These are phyloP conservation scores for Calonectria honghensis DNA, from an alignment of 2,329 filamentous ascomycete species.

Conservation along the genomic window DNA sequence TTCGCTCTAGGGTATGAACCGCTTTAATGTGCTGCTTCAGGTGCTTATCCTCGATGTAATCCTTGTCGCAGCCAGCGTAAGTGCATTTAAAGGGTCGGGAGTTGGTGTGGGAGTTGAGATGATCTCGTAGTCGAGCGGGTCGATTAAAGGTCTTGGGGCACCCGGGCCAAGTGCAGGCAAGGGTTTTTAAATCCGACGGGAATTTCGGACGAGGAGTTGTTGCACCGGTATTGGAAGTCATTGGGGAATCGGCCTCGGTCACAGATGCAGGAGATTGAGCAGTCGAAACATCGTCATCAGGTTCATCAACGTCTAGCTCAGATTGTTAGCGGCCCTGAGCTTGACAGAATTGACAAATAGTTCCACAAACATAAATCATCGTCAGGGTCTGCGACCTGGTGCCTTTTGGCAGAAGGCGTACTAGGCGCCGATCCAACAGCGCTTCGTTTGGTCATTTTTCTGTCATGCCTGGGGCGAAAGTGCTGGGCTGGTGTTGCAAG, in stretches of 20 bases:
- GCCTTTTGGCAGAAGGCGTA: constrained; percentile 55
- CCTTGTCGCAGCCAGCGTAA: constrained; percentile 83
- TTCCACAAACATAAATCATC: constrained; percentile 51
- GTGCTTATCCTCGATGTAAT: constrained; percentile 91
- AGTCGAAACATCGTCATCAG: constrained; percentile 59
- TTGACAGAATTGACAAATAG: neutral
- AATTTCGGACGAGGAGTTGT: constrained; percentile 71
- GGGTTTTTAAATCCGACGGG: constrained; percentile 84
- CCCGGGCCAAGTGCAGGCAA: constrained; percentile 82
- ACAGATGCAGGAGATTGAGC: constrained; percentile 59
- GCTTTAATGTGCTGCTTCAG: constrained; percentile 90
- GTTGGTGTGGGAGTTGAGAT: constrained; percentile 89
- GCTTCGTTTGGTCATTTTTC: constrained; percentile 60
- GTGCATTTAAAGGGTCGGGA: constrained; percentile 86
- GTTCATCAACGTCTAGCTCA: constrained; percentile 56
- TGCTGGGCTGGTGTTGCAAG: constrained; percentile 33
- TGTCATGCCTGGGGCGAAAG: constrained; percentile 43
- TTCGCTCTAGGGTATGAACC: constrained; percentile 82
- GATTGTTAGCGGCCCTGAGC: constrained; percentile 16
- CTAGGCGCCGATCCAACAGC: constrained; percentile 51
- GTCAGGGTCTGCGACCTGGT: constrained; percentile 44
- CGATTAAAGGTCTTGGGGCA: constrained; percentile 93
- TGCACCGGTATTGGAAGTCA: constrained; percentile 56
- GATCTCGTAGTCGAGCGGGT: constrained; percentile 85
- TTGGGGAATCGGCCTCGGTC: constrained; percentile 57